Evolutionary conservation across 148 eudicot genomes (phyloP), one percentile per base, ranked within the genome.

Genomic region (Silene conica): DNA sequence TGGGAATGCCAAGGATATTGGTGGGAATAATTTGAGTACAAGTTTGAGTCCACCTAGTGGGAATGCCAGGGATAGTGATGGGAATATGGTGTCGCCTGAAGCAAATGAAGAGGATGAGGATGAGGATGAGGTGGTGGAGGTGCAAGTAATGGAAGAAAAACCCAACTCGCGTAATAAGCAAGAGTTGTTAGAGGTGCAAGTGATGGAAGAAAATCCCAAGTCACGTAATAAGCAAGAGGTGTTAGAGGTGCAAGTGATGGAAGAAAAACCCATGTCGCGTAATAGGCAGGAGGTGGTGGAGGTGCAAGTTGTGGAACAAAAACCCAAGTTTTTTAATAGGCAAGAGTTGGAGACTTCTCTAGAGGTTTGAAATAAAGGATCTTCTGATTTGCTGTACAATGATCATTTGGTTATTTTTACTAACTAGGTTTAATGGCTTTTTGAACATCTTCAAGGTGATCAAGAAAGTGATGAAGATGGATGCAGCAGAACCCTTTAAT

Each of bases 401-500:
- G 9, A 31, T 41, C 19, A 13, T 43, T 70, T 67, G 54, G 50
- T 25, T 46, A 71, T 38, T 20, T 9, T 67, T 18, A 19, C 25
- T 72, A 20, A 65, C 46, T 45, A 38, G 21, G 52, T 61, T 50
- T 21, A 5, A n/a, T 18, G 26, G 1, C 45, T 34, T 19, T 57
- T 61, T 74, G 48, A 70, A 66, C 10, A 7, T n/a, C 14, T 16
- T 71, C 14, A 3, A 94, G 98, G 91, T 90, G 20, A 82, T 94
- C 21, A 87, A 75, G 83, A 94, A 92, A 84, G 73, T 94, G 74
- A 94, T 94, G 97, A 94, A 88, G 83, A 94, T 92, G 98, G 98
- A 94, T 74, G 98, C 98, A 62, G 90, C 97, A 34, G 96, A 88
- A 75, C 97, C 93, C 43, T 94, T 94, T 79, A 94, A 94, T 79